Percentiles rank a stretch among this genome's conserved stretches.
Evolutionary conservation across 176 grass and related monocot genomes (phyloP).

Genomic region (Oryza brachyantha): DNA sequence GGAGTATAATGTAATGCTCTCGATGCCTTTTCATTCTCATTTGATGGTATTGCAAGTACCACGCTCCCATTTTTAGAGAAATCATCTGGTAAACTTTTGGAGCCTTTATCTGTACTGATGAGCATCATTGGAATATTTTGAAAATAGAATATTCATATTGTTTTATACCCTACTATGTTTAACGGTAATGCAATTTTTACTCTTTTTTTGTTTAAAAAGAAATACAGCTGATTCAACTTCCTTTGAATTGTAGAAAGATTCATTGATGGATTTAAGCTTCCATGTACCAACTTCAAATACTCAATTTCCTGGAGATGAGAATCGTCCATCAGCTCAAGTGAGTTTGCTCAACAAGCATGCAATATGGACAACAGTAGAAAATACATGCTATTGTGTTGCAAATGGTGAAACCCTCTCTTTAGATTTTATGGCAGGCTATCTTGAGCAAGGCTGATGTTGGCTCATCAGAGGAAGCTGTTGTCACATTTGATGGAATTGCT

Average conservation of each 20-base stretch:
- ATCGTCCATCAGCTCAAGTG: slow-evolving; percentile 77
- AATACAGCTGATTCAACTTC: not conserved
- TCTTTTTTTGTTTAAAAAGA: not conserved
- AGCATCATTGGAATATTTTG: not conserved
- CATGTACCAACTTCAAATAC: slow-evolving; percentile 81
- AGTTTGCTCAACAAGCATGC: not conserved
- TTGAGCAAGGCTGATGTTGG: slow-evolving; percentile 53
- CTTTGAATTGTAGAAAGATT: slow-evolving; percentile 71
- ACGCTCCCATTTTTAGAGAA: not conserved
- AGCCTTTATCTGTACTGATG: not conserved
- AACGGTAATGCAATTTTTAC: not conserved
- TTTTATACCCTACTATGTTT: not conserved
- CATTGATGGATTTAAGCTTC: slow-evolving; percentile 91
- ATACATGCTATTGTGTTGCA: not conserved
- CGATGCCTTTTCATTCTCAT: not conserved
- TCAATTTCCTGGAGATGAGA: slow-evolving; percentile 77
- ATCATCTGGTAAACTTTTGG: not conserved
- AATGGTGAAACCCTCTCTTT: slow-evolving; percentile 24
- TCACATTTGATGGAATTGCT: slow-evolving; percentile 91
- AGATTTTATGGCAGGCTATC: slow-evolving; percentile 79
- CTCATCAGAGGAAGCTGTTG: slow-evolving; percentile 80
- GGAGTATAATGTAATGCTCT: not conserved
- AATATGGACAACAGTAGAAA: not conserved
- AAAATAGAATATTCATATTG: not conserved
- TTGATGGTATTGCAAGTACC: not conserved